Conservation (phyloP, 345 rosid species). For the Raphanus sativus region DNA sequence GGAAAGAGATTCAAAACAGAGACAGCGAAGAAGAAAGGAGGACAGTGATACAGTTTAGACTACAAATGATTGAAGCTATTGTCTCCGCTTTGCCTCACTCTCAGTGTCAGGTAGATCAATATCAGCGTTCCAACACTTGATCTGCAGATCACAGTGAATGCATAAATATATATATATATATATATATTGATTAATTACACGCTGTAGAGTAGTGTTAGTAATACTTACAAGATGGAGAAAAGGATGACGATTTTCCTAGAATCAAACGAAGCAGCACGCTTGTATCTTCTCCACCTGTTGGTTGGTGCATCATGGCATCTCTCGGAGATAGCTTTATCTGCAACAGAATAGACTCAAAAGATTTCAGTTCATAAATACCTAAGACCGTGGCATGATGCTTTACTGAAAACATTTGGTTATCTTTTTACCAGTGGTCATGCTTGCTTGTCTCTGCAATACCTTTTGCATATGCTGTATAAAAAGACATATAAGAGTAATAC, state of each 20-base stretch:
- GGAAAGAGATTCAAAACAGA: neutral
- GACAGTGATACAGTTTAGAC: slow-evolving; percentile 17
- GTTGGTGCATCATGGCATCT: slow-evolving; percentile 62
- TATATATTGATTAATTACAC: neutral
- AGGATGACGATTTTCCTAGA: slow-evolving; percentile 81
- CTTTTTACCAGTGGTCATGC: slow-evolving; percentile 60
- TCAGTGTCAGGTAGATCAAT: slow-evolving; percentile 78
- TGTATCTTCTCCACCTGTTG: slow-evolving; percentile 87
- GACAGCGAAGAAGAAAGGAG: slow-evolving; percentile 9
- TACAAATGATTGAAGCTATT: slow-evolving; percentile 52
- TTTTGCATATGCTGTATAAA: slow-evolving; percentile 60
- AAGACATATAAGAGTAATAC: slow-evolving; percentile 14
- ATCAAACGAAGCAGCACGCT: slow-evolving; percentile 80
- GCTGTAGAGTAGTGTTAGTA: neutral
- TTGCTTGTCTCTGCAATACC: slow-evolving; percentile 78
- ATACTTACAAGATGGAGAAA: slow-evolving; percentile 78
- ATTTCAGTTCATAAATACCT: neutral
- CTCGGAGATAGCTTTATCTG: slow-evolving; percentile 65
- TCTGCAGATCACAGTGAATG: slow-evolving; percentile 45
- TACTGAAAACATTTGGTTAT: slow-evolving; percentile 27
- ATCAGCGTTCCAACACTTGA: slow-evolving; percentile 87
- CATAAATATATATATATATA: neutral
- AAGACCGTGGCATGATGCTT: too few relatives aligned
- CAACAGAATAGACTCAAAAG: neutral
- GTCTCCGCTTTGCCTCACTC: slow-evolving; percentile 61